Evolutionary conservation across 768 basidiomycete species (phyloP).

Genomic region (Gautieria morchelliformis): DNA sequence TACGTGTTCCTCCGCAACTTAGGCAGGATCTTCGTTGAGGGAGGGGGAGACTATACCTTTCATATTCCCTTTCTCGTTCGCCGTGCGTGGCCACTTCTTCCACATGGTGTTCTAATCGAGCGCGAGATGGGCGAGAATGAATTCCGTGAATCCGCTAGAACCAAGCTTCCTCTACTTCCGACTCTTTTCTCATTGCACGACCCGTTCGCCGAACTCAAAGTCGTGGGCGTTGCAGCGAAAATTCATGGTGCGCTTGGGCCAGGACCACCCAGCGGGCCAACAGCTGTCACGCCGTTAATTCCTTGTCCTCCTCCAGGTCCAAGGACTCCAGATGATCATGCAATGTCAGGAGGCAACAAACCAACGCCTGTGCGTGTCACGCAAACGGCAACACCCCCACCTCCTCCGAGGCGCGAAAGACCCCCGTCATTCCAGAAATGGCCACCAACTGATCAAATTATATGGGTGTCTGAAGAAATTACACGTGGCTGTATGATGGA

Average conservation of each 20-base stretch:
- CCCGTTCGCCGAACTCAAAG: constrained; percentile 64
- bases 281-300: constrained; percentile 9
- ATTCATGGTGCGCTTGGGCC: constrained; percentile 39
- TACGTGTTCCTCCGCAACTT: constrained; percentile 74
- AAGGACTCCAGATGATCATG: constrained; percentile 8
- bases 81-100: constrained; percentile 67
- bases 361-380: background rate
- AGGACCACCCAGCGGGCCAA: constrained; percentile 1
- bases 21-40: constrained; percentile 59
- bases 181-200: constrained; percentile 74
- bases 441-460: constrained; percentile 1
- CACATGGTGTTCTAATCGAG: constrained; percentile 74
- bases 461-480: constrained; percentile 8
- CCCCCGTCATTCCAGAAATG: background rate
- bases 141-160: constrained; percentile 43
- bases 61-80: constrained; percentile 74
- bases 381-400: constrained; percentile 8
- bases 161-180: constrained; percentile 61
- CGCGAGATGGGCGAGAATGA: constrained; percentile 58
- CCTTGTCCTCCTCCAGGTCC: constrained; percentile 6
- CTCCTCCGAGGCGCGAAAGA: background rate
- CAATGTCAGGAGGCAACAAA: constrained; percentile 2
- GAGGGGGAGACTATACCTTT: constrained; percentile 69
- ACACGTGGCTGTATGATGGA: background rate
- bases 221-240: constrained; percentile 57